These are phyloP conservation scores for Acanthamoeba sp. DNA, from an alignment of 208 protist species.

Conservation along the genomic window DNA sequence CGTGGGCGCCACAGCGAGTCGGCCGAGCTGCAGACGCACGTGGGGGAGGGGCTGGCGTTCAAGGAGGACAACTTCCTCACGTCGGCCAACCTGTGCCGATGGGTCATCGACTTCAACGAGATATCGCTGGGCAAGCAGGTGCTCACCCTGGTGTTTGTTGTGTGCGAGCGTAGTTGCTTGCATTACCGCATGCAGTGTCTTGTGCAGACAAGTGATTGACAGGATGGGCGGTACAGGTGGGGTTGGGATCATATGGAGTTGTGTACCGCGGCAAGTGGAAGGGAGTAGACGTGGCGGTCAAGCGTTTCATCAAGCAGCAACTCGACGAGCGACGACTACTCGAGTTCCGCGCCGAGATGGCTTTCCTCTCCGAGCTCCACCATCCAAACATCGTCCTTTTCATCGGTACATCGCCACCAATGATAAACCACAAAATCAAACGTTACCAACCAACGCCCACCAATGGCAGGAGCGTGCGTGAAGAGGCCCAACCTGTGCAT, in stretches of 20 bases:
- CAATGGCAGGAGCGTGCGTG: neutral
- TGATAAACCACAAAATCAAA: too few species aligned
- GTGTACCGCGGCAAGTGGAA: neutral
- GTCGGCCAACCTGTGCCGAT: conserved; percentile 61
- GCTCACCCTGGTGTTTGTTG: too few species aligned
- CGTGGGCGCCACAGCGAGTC: neutral
- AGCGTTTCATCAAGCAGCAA: neutral
- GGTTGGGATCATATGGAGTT: neutral
- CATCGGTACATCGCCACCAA: neutral
- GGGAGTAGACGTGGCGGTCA: conserved; percentile 17
- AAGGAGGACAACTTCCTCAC: conserved; percentile 61
- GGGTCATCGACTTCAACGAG: conserved; percentile 61
- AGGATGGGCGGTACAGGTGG: too few species aligned
- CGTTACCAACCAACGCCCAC: too few species aligned
- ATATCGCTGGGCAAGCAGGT: conserved; percentile 13
- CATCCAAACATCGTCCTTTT: conserved; percentile 25
- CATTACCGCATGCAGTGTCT: too few species aligned
- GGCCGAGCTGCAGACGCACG: neutral
- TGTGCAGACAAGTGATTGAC: too few species aligned
- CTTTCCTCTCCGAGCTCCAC: neutral
- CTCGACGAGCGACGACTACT: neutral
- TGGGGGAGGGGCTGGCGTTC: neutral
- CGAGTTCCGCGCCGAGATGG: conserved; percentile 27
- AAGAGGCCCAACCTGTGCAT: conserved; percentile 21
- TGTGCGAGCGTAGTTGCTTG: too few species aligned